Base-by-base conservation (phyloP, 108 stramenopile species). In the Stephanodiscus minutulus region DNA sequence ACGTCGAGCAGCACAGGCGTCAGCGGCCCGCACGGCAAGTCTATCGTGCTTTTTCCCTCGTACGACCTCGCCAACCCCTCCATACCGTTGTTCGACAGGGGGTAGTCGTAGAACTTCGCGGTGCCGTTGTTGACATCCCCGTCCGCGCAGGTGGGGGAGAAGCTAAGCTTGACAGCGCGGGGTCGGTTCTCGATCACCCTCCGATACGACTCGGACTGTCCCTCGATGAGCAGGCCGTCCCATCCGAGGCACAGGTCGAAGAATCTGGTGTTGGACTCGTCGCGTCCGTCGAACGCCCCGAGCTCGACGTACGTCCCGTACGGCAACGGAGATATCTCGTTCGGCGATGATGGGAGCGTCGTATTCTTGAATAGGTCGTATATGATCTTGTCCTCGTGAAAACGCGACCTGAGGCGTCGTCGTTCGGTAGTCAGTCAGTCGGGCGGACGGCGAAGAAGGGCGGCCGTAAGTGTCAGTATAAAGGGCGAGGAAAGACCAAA, bases 21-120 rank as follows among this genome's bases (percentile, higher is more conserved):
- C 21, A 88, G 57, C 10, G 72, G 68, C 22, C 82, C 88, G 48
- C 85, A 88, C 24, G 85, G 83, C 5, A 88, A 77, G n/a, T 79
- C 61, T 0, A 86, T 73, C 24, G 78, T 70, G 1, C 44, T 36
- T 5, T 55, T 64, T 39, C 52, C 72, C 22, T 59, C 70, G 49
- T 81, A 77, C 35, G 70, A 70, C 62, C 44, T 61, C 17, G 70
- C 57, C 31, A 59, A 44, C 31, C 58, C 76, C 29, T 50, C 61
- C 44, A 82, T 61, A 22, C 83, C 87, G 12, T 64, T 82, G 68
- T 88, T 88, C 39, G 73, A 82, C 25, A 77, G 24, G 9, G 76
- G 64, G 36, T 64, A 56, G 17, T 74, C 58, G 37, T 83, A 58
- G 70, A 88, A 88, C 17, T 17, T 21, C 18, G 73, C 68, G 7